Conservation (phyloP, 1,284 basidiomycete genomes). For the Taiwanofungus camphoratus region DNA sequence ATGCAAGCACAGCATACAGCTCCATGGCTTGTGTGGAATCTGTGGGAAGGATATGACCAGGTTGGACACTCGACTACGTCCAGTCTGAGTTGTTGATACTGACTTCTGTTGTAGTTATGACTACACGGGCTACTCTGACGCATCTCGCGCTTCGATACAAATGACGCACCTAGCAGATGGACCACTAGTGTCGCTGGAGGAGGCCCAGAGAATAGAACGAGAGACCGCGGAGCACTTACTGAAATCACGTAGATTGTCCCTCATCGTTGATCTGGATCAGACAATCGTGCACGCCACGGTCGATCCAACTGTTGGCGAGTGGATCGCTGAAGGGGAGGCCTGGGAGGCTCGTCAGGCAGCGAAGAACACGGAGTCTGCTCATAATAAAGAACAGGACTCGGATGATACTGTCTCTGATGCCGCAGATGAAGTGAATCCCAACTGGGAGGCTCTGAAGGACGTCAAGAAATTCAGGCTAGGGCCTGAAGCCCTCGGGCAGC, state of each 20-base stretch:
- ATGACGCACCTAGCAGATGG: slow-evolving; percentile 82
- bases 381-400: slow-evolving; percentile 27
- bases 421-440: slow-evolving; percentile 74
- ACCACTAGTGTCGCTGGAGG: slow-evolving; percentile 75
- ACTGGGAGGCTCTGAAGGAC: slow-evolving; percentile 84
- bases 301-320: slow-evolving; percentile 96
- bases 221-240: slow-evolving; percentile 79
- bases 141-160: slow-evolving; percentile 75
- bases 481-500: slow-evolving; percentile 64
- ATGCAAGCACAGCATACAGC: slow-evolving; percentile 91
- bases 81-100: slow-evolving; percentile 5
- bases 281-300: slow-evolving; percentile 99
- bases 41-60: slow-evolving; percentile 93
- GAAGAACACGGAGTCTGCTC: slow-evolving; percentile 13
- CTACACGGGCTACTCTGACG: slow-evolving; percentile 81
- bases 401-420: slow-evolving; percentile 34
- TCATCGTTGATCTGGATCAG: slow-evolving; percentile 98
- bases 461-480: slow-evolving; percentile 85
- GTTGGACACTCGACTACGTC: slow-evolving; percentile 45
- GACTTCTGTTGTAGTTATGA: slow-evolving; percentile 52
- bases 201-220: slow-evolving; percentile 84
- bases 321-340: slow-evolving; percentile 81
- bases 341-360: slow-evolving; percentile 57
- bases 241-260: slow-evolving; percentile 74
- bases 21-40: slow-evolving; percentile 87